Percentiles rank a stretch among this genome's conserved stretches.
Evolutionary conservation across 306 rosid genomes (phyloP).

Genomic region (Ceratonia siliqua): DNA sequence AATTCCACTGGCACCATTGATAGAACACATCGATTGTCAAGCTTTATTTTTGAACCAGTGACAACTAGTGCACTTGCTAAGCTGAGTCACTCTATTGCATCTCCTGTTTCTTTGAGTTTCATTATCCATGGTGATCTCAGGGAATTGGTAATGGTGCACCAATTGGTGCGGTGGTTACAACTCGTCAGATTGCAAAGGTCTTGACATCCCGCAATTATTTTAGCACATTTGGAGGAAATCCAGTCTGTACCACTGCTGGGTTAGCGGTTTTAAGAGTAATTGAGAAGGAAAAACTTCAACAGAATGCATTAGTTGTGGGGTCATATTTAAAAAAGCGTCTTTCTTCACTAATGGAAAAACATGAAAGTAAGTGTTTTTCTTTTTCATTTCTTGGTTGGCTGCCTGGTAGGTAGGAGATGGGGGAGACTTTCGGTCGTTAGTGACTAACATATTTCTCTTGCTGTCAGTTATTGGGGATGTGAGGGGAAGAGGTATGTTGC

Average conservation of each 20-base stretch:
- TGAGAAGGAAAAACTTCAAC: conserved; percentile 50
- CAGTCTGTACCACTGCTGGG: conserved; percentile 46
- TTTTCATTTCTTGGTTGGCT: not conserved
- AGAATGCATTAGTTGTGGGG: conserved; percentile 44
- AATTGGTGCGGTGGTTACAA: conserved; percentile 53
- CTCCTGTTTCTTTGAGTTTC: conserved; percentile 3
- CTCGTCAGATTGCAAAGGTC: conserved; percentile 50
- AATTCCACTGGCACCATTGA: not conserved
- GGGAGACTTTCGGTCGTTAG: not conserved
- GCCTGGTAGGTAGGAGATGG: not conserved
- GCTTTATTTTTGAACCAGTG: not conserved
- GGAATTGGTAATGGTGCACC: conserved; percentile 59
- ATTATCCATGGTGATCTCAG: conserved; percentile 27
- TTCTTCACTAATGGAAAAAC: conserved; percentile 45
- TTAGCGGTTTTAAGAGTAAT: conserved; percentile 50
- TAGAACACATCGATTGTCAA: not conserved
- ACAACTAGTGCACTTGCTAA: not conserved
- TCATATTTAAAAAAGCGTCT: conserved; percentile 47
- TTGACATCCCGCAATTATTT: conserved; percentile 33
- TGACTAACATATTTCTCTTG: not conserved
- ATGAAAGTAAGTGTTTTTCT: conserved; percentile 36
- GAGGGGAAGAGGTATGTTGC: conserved; percentile 57
- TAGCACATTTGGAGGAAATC: conserved; percentile 59
- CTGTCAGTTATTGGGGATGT: conserved; percentile 52
- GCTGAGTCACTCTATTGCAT: conserved; percentile 5